Evolutionary conservation across 2,329 filamentous ascomycete genomes (phyloP).

Genomic region (Fonsecaea erecta): DNA sequence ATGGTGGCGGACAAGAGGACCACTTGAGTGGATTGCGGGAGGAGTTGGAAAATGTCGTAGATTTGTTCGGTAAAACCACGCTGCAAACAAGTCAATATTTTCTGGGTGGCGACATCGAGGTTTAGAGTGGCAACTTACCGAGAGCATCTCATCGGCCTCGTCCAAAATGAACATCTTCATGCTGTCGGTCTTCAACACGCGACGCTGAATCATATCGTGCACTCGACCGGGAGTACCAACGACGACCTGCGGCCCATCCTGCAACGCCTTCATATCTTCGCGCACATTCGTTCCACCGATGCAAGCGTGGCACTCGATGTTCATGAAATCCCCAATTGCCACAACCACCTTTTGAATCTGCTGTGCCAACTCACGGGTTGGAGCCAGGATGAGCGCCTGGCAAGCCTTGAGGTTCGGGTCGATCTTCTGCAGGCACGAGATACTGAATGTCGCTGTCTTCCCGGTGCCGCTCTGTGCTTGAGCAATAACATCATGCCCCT

Average conservation of each 20-base stretch:
- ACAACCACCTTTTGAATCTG: constrained; percentile 99
- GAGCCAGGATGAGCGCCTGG: constrained; percentile 97
- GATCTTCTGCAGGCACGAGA: constrained; percentile 98
- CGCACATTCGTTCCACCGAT: constrained; percentile 98
- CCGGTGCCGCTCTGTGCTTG: constrained; percentile 99
- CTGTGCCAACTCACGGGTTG: constrained; percentile 96
- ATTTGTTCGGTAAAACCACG: constrained; percentile 99
- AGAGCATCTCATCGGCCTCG: constrained; percentile 99
- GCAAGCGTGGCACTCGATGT: constrained; percentile 97
- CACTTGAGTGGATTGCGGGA: constrained; percentile 97
- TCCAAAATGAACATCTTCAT: constrained; percentile 99
- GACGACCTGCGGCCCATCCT: constrained; percentile 95
- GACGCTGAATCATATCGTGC: constrained; percentile 99
- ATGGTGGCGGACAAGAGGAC: constrained; percentile 98
- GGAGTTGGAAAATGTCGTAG: constrained; percentile 99
- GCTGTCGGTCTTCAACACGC: constrained; percentile 91
- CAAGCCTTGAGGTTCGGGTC: constrained; percentile 92
- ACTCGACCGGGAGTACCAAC: constrained; percentile 98
- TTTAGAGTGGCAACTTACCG: constrained; percentile 56
- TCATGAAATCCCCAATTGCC: constrained; percentile 99
- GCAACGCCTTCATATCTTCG: constrained; percentile 97
- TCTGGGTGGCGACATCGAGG: constrained; percentile 38
- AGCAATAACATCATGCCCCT: constrained; percentile 99
- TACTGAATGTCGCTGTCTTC: constrained; percentile 99
- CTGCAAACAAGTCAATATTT: constrained; percentile 48